Conservation (phyloP, 768 basidiomycete genomes). For the Suillus variegatus region DNA sequence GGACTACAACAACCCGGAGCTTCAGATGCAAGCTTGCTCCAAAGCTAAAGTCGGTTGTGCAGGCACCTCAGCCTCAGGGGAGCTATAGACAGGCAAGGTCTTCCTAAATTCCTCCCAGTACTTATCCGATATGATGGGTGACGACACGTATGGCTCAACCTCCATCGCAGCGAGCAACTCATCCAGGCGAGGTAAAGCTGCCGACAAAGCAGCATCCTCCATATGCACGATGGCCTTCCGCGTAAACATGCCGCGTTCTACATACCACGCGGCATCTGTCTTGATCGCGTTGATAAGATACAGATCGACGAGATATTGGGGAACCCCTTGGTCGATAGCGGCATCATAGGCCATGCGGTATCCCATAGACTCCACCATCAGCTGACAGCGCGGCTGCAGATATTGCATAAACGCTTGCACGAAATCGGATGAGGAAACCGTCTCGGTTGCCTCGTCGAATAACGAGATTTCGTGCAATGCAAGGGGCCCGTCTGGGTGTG, state of each 20-base stretch:
- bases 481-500: conserved; percentile 19
- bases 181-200: conserved; percentile 25
- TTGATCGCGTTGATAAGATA: not conserved
- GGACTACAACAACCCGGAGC: not conserved
- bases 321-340: conserved; percentile 13
- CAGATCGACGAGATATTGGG: not conserved
- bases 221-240: not conserved
- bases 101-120: conserved; percentile 20
- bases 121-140: conserved; percentile 31
- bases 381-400: conserved; percentile 27
- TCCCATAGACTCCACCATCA: conserved; percentile 29
- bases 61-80: not conserved
- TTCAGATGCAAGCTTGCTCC: not conserved
- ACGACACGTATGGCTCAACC: conserved; percentile 24
- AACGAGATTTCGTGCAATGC: conserved; percentile 23
- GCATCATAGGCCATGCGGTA: conserved; percentile 32
- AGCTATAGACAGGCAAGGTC: not conserved
- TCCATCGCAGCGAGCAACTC: conserved; percentile 22
- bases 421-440: conserved; percentile 15
- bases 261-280: conserved; percentile 1
- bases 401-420: conserved; percentile 15
- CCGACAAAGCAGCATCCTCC: conserved; percentile 5
- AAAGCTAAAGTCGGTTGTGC: not conserved
- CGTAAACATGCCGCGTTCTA: not conserved
- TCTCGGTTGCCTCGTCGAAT: conserved; percentile 11